Evolutionary conservation across 1,139 yeast genomes (phyloP).

Genomic region (Debaryomyces nepalensis): DNA sequence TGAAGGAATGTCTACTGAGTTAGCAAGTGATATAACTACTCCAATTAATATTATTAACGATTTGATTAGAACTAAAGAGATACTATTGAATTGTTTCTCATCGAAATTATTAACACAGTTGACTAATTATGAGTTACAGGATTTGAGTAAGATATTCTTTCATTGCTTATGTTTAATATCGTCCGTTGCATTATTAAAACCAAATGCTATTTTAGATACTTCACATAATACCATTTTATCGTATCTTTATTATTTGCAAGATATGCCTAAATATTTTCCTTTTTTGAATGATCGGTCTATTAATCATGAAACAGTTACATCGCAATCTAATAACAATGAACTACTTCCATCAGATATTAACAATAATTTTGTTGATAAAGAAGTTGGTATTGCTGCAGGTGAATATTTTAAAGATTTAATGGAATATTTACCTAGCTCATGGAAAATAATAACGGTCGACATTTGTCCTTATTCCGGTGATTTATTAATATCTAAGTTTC

Average conservation of each 20-base stretch:
- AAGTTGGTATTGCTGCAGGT: slow-evolving; percentile 19
- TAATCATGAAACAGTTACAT: slow-evolving; percentile 19
- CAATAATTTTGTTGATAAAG: background rate
- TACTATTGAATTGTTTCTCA: slow-evolving; percentile 18
- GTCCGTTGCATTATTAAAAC: slow-evolving; percentile 27
- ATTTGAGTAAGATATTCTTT: slow-evolving; percentile 23
- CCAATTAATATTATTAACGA: slow-evolving; percentile 18
- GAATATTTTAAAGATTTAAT: slow-evolving; percentile 22
- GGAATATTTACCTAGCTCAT: slow-evolving; percentile 45
- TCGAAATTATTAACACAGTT: slow-evolving; percentile 14
- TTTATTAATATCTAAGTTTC: slow-evolving; percentile 56
- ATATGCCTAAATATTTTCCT: slow-evolving; percentile 36
- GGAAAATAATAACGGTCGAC: slow-evolving; percentile 69
- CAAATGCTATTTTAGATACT: slow-evolving; percentile 16
- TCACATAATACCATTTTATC: slow-evolving; percentile 22
- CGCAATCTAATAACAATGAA: slow-evolving; percentile 13
- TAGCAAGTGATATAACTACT: background rate
- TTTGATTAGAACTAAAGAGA: slow-evolving; percentile 25
- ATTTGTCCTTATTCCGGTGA: slow-evolving; percentile 62
- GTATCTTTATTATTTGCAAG: slow-evolving; percentile 39
- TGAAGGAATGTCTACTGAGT: background rate
- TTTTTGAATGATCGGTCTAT: slow-evolving; percentile 34
- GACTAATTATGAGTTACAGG: slow-evolving; percentile 26
- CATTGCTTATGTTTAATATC: slow-evolving; percentile 34
- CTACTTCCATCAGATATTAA: slow-evolving; percentile 18